Evolutionary conservation across 2,329 filamentous ascomycete genomes (phyloP).

Genomic region (Hawksworthiomyces lignivorus): DNA sequence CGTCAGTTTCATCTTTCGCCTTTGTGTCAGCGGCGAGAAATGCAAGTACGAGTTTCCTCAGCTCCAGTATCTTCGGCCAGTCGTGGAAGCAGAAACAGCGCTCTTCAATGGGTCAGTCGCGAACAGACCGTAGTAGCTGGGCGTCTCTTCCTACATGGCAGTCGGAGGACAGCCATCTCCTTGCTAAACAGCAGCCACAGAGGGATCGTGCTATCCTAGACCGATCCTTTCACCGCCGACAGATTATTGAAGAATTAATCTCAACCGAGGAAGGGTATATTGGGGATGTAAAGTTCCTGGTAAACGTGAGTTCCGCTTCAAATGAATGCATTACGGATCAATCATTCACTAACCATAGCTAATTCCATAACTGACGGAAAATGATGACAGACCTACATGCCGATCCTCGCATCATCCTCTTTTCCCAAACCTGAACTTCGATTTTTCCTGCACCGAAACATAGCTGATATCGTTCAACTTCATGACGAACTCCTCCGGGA

Average conservation of each 20-base stretch:
- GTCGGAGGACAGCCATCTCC: conserved; percentile 57
- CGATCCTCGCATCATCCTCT: conserved; percentile 64
- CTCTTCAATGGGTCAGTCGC: conserved; percentile 49
- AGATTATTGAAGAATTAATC: conserved; percentile 78
- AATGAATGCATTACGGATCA: too few species aligned
- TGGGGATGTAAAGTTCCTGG: conserved; percentile 75
- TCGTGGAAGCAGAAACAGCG: conserved; percentile 46
- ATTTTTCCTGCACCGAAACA: conserved; percentile 68
- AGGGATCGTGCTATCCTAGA: conserved; percentile 63
- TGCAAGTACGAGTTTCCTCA: conserved; percentile 69
- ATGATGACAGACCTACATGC: conserved; percentile 64
- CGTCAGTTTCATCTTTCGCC: conserved; percentile 67
- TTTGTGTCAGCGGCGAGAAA: conserved; percentile 78
- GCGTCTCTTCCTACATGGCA: conserved; percentile 52
- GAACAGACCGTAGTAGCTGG: conserved; percentile 55
- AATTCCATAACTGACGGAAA: too few species aligned
- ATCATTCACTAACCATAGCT: too few species aligned
- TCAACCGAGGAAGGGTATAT: conserved; percentile 84
- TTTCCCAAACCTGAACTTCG: conserved; percentile 56
- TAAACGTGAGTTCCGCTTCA: conserved; percentile 57
- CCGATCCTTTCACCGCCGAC: conserved; percentile 66
- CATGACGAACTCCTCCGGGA: conserved; percentile 76
- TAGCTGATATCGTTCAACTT: conserved; percentile 71
- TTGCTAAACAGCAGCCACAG: conserved; percentile 40
- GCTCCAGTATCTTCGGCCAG: conserved; percentile 58